Evolutionary conservation across 208 protist species (phyloP).

Genomic region (Sergeia podlipaevii): DNA sequence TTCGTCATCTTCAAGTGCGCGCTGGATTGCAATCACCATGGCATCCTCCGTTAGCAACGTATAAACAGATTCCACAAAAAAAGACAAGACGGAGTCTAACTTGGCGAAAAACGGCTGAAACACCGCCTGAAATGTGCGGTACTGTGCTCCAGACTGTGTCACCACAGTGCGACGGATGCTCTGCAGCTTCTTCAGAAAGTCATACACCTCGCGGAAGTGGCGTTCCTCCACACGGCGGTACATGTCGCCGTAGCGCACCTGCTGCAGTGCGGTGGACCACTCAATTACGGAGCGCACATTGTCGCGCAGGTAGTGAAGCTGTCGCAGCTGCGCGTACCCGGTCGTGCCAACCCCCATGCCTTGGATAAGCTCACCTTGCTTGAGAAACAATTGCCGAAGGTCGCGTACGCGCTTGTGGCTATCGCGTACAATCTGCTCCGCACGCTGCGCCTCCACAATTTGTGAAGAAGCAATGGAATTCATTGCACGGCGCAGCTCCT

Average conservation of each 20-base stretch:
- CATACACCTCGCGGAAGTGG: slow-evolving; percentile 63
- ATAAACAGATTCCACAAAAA: slow-evolving; percentile 69
- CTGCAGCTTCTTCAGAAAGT: slow-evolving; percentile 58
- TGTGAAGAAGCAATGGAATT: slow-evolving; percentile 81
- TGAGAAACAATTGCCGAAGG: slow-evolving; percentile 59
- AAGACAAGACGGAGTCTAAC: slow-evolving; percentile 57
- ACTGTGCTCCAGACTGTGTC: slow-evolving; percentile 46
- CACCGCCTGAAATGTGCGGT: slow-evolving; percentile 54
- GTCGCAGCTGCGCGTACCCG: slow-evolving; percentile 64
- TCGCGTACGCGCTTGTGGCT: slow-evolving; percentile 60
- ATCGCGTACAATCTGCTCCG: slow-evolving; percentile 62
- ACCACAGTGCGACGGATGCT: slow-evolving; percentile 69
- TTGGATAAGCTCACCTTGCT: slow-evolving; percentile 73
- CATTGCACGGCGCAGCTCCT: slow-evolving; percentile 71
- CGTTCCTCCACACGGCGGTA: slow-evolving; percentile 54
- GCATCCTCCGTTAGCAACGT: slow-evolving; percentile 59
- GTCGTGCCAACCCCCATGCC: slow-evolving; percentile 59
- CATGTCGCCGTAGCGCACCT: slow-evolving; percentile 74
- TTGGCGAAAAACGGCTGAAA: slow-evolving; percentile 90
- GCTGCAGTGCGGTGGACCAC: slow-evolving; percentile 77
- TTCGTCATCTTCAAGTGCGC: slow-evolving; percentile 59
- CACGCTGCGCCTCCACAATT: slow-evolving; percentile 71
- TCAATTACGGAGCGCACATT: slow-evolving; percentile 80
- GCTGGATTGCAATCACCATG: slow-evolving; percentile 70
- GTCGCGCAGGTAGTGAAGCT: slow-evolving; percentile 74